Evolutionary conservation across 1,139 yeast species (phyloP).

Genomic region (Kodamaea derodonti): DNA sequence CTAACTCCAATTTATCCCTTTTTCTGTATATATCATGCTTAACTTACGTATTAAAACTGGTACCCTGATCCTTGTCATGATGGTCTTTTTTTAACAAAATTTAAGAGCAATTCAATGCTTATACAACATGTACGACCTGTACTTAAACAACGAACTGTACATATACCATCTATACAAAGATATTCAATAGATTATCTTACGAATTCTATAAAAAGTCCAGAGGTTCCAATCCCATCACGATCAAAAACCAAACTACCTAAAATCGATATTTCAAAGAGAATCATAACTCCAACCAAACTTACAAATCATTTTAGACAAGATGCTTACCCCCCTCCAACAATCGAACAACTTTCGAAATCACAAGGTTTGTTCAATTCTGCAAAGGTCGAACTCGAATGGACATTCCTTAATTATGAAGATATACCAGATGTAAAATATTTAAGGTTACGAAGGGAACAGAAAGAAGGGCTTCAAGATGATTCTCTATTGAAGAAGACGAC

Average conservation of each 20-base stretch:
- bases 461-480: not conserved
- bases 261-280: slow-evolving; percentile 3
- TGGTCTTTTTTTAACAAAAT: not conserved
- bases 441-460: slow-evolving; percentile 11
- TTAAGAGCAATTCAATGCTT: too few relatives aligned
- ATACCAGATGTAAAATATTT: slow-evolving; percentile 57
- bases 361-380: slow-evolving; percentile 42
- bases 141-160: too few relatives aligned
- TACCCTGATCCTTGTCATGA: slow-evolving; percentile 19
- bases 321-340: slow-evolving; percentile 13
- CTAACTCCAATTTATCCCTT: not conserved
- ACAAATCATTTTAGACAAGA: slow-evolving; percentile 20
- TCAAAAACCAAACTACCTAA: not conserved
- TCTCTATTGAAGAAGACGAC: slow-evolving; percentile 10
- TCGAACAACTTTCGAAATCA: slow-evolving; percentile 12
- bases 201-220: not conserved
- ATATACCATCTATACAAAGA: too few relatives aligned
- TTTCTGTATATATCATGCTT: too few relatives aligned
- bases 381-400: slow-evolving; percentile 54
- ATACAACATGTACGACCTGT: slow-evolving; percentile 1
- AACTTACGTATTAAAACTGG: slow-evolving; percentile 28
- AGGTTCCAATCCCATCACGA: not conserved
- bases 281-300: slow-evolving; percentile 25
- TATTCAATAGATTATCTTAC: slow-evolving; percentile 8
- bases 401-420: slow-evolving; percentile 45